Evolutionary conservation across 192 early-diverging fungal species (phyloP), one percentile per base, ranked within the genome.

Genomic region (Gonapodya sp.): DNA sequence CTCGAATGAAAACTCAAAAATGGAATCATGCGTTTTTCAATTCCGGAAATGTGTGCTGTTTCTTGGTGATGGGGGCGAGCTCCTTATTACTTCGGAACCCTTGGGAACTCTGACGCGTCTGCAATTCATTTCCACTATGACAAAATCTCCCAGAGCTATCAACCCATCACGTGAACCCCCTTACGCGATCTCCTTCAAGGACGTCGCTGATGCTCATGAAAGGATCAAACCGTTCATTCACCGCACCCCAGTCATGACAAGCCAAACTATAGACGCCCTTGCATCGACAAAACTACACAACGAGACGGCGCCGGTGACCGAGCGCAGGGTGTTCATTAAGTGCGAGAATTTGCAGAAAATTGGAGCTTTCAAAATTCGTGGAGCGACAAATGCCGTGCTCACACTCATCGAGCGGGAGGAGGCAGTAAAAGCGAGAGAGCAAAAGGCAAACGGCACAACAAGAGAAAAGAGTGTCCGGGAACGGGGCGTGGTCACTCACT

Each of bases 341-440:
- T 89, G 87, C 79, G 89, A 90, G 83, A 83, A 86, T 79, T 78
- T 88, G 35, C 87, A 88, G 80, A 85, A 86, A 72, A 82, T 78
- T 0, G 83, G 84, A 80, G 89, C 89, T 1, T 91, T 91, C 82
- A 91, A 91, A 77, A 84, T 87, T 79, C 84, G 89, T 36, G 89
- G 89, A 2, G 89, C 89, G 1, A 86, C 81, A 75, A 89, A 91
- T 81, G 86, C 89, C 1, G 36, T 91, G 30, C 35, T 37, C 18
- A 34, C 74, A 34, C 79, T 90, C 33, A 73, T 35, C 0, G 83
- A 84, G 79, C n/a, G 0, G 72, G 36, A 77, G 75, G 34, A 18
- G 31, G 75, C 75, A 8, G 8, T 14, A 34, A 2, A 14, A 2
- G 75, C 75, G 75, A 77, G 34, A 77, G 34, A 77, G 31, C 18